phyloP scores from a whole-genome alignment of 2,329 filamentous ascomycete genomes.

The Cladosporium cucumerinum region DNA sequence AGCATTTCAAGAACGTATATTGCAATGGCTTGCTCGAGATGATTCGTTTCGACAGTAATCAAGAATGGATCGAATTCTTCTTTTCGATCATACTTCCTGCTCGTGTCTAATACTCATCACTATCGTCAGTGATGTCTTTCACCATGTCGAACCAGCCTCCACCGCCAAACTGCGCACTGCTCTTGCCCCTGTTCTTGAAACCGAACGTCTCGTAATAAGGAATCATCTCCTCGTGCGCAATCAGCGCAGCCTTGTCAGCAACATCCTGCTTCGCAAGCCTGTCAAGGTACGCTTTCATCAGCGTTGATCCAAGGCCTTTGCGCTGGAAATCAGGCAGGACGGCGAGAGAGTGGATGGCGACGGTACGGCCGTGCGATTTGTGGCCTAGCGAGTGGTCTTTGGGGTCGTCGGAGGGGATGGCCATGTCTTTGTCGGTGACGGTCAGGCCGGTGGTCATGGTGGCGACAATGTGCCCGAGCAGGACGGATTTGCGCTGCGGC shows the following conservation, averaged over 20 bases:
- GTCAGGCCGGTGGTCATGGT: slow-evolving; percentile 63
- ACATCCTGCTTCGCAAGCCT: slow-evolving; percentile 68
- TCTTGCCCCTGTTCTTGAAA: slow-evolving; percentile 66
- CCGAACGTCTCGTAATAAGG: slow-evolving; percentile 74
- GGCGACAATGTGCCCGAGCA: slow-evolving; percentile 75
- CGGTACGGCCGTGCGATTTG: slow-evolving; percentile 67
- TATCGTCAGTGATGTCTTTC: slow-evolving; percentile 27
- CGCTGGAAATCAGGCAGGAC: slow-evolving; percentile 72
- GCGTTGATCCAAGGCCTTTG: slow-evolving; percentile 67
- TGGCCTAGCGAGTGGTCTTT: slow-evolving; percentile 59
- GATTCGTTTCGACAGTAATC: neutral
- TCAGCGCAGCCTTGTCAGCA: slow-evolving; percentile 69
- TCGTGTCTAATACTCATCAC: neutral
- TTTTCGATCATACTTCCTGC: neutral
- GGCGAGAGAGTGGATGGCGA: slow-evolving; percentile 79
- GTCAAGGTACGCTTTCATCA: slow-evolving; percentile 75
- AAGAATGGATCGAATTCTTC: neutral
- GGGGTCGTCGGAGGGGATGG: slow-evolving; percentile 51
- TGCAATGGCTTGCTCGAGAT: neutral
- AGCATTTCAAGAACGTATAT: neutral
- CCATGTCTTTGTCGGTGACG: slow-evolving; percentile 76
- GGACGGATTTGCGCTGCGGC: slow-evolving; percentile 57
- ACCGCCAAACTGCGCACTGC: slow-evolving; percentile 68
- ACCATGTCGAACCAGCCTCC: slow-evolving; percentile 84
- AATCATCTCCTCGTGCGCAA: slow-evolving; percentile 72